Base-by-base conservation (phyloP, 352 stramenopile species). In the Globisporangium uncinulatum region DNA sequence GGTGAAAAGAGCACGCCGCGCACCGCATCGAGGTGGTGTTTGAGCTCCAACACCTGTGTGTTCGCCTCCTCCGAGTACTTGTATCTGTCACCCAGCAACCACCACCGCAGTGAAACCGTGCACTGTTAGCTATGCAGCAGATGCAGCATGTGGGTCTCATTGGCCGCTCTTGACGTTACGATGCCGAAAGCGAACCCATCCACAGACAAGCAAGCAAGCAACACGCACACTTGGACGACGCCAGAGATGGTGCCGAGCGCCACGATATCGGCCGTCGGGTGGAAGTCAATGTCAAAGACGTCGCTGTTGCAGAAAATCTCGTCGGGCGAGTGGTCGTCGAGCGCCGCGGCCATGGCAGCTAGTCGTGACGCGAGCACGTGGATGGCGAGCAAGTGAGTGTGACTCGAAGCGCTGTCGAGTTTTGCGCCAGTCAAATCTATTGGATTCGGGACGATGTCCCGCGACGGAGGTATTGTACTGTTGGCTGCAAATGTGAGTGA, bases 241-340 rank as follows among this genome's bases (percentile, higher is more conserved):
- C 86, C 86, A 17, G 74, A 71, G 61, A 95, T 89, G 56, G 65
- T 81, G 54, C 80, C 84, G 19, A 91, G 58, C 37, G 83, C 84
- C 47, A 95, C 66, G 39, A 93, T 83, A 46, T 90, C 66, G 19
- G 72, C 56, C 36, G 70, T 57, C 37, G 86, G 86, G 54, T 95
- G 86, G 67, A 95, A 95, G 68, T 89, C 82, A 50, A 94, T 83
- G 70, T 92, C 81, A 54, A 94, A 93, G 29, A 94, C 83, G 32
- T 94, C 77, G 52, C 73, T 80, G 50, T 70, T 62, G 65, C 83
- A 87, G 56, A 72, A 70, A 53, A 95, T 89, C 37, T 94, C 82
- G 46, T 89, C 75, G 13, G 83, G 83, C 55, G 80, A 82, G 69
- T 92, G 79, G 56, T 91, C 81, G 58, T 89, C 75, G 51, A 85